phyloP scores from a whole-genome alignment of 2,329 filamentous ascomycete genomes.

The Xylariaceae sp. region DNA sequence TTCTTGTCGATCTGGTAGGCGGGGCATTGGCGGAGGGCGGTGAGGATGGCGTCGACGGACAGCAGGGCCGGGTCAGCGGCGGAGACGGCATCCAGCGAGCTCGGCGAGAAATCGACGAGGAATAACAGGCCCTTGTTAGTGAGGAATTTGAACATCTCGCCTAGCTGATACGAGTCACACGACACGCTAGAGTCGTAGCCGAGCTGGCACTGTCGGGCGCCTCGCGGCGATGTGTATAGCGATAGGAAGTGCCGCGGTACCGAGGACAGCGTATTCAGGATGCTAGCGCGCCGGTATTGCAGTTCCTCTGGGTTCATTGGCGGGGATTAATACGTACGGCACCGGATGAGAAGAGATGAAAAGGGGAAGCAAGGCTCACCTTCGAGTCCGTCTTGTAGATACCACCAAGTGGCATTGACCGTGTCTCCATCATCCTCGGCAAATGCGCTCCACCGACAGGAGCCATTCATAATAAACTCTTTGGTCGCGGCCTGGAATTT shows the following conservation, averaged over 20 bases:
- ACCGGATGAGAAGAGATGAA: not conserved
- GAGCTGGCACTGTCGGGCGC: conserved; percentile 58
- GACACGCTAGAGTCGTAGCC: conserved; percentile 67
- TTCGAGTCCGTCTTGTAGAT: conserved; percentile 63
- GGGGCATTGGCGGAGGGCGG: conserved; percentile 58
- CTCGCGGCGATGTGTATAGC: conserved; percentile 60
- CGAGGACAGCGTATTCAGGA: conserved; percentile 64
- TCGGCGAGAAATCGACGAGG: conserved; percentile 50
- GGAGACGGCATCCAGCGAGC: conserved; percentile 35
- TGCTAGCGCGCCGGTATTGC: conserved; percentile 57
- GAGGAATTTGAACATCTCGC: conserved; percentile 71
- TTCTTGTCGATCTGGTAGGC: conserved; percentile 69
- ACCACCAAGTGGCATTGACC: conserved; percentile 58
- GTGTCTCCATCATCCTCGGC: conserved; percentile 27
- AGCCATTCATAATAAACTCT: conserved; percentile 62
- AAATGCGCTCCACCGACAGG: conserved; percentile 48
- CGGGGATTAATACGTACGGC: conserved; percentile 17
- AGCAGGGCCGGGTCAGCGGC: conserved; percentile 47
- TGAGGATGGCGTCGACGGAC: conserved; percentile 57
- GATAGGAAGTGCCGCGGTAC: conserved; percentile 62
- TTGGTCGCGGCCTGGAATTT: conserved; percentile 58
- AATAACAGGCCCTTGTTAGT: conserved; percentile 54
- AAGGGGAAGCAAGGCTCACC: conserved; percentile 35
- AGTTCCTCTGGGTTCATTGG: conserved; percentile 50
- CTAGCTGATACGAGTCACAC: conserved; percentile 73